Evolutionary conservation across 352 stramenopile species (phyloP), one percentile per base, ranked within the genome.

Genomic region (Globisporangium perplexum): DNA sequence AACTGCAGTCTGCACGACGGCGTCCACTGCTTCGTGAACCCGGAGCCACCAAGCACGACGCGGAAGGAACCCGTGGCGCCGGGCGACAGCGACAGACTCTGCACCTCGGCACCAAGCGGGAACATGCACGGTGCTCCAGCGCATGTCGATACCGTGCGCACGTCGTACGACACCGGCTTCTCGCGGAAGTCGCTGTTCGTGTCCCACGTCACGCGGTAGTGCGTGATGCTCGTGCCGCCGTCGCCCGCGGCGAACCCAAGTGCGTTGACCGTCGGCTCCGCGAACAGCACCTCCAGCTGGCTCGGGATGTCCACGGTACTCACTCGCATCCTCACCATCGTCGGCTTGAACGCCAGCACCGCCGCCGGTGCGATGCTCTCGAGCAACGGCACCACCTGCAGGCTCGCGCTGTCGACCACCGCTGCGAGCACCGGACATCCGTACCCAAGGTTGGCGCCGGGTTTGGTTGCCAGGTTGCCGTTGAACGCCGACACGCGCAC

Each of bases 401-500:
- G 52, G 28, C 41, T 51, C 36, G 38, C 53, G 5, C 55, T 65
- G 39, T 75, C 63, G 14, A 88, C 47, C 3, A 88, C 60, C 18
- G 64, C 30, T 0, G 76, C 82, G 0, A 93, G 57, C 4, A 87
- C 70, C 0, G 84, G 82, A 10, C 63, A 68, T 4, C 80, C 71
- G 55, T 95, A 95, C 2, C 71, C 77, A 2, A 65, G 58, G 44
- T 81, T 74, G n/a, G 43, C 47, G 3, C 36, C 55, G 0, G 64
- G 33, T 18, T 64, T 51, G 5, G 24, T 50, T 0, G 46, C 17
- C 4, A 77, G 15, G 20, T 91, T 65, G n/a, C 85, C 82, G 51
- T 97, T 98, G 60, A 83, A 87, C 17, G 90, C 80, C 1, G 84
- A 87, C 3, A 98, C 91, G 2, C 88, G 80, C 6, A 98, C 81